Conservation (phyloP, 768 basidiomycete genomes). For the Hemileccinum impolitum region DNA sequence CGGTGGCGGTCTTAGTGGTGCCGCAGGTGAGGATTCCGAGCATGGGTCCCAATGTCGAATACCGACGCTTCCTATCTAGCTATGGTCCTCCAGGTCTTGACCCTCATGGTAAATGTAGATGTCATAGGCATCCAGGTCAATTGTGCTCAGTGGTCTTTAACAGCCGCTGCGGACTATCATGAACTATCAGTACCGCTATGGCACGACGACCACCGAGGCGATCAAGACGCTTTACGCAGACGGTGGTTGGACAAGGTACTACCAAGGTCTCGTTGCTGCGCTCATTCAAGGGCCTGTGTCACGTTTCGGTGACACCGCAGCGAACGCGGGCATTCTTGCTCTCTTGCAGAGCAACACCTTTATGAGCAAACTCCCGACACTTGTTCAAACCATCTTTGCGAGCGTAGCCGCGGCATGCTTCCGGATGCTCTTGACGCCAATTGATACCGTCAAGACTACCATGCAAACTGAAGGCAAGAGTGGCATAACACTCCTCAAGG, state of each 20-base stretch:
- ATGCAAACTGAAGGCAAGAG: conserved; percentile 84
- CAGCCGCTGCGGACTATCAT: conserved; percentile 93
- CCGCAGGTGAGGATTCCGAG: conserved; percentile 51
- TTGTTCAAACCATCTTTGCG: conserved; percentile 77
- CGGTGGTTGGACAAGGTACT: conserved; percentile 82
- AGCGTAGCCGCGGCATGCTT: conserved; percentile 78
- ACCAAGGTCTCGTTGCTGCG: conserved; percentile 83
- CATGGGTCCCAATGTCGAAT: not conserved
- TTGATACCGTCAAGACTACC: conserved; percentile 95
- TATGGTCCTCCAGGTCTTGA: conserved; percentile 92
- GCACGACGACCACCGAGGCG: conserved; percentile 68
- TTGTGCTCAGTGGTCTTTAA: not conserved
- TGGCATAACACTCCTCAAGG: conserved; percentile 63
- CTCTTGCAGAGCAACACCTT: conserved; percentile 75
- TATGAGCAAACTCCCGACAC: conserved; percentile 57
- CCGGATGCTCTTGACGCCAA: conserved; percentile 87
- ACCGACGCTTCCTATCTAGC: conserved; percentile 39
- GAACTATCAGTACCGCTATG: conserved; percentile 95
- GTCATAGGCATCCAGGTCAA: not conserved
- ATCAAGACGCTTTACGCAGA: conserved; percentile 67
- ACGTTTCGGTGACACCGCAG: conserved; percentile 93
- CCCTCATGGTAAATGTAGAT: conserved; percentile 57
- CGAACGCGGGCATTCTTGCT: conserved; percentile 89
- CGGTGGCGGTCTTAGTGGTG: conserved; percentile 89
- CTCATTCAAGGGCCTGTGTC: conserved; percentile 81